Evolutionary conservation across 768 basidiomycete genomes (phyloP).

Genomic region (Ramaria rubella): DNA sequence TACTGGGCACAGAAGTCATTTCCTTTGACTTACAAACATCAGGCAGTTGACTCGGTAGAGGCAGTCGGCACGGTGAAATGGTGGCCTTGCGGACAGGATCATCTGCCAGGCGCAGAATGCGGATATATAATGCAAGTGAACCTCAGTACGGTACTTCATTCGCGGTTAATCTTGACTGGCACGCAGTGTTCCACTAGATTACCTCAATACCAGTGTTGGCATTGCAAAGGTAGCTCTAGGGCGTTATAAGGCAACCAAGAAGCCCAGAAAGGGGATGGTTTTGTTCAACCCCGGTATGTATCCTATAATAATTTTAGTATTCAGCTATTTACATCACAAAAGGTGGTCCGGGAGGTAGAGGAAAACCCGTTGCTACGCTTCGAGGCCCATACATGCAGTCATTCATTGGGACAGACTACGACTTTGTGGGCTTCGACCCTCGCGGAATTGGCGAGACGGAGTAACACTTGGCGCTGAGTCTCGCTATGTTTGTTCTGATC

Average conservation of each 20-base stretch:
- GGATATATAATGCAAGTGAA: slow-evolving; percentile 7
- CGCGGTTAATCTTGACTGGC: too few relatives aligned
- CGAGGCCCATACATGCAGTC: not conserved
- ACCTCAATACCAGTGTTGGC: slow-evolving; percentile 1
- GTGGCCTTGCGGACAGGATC: slow-evolving; percentile 1
- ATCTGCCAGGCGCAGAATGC: slow-evolving; percentile 1
- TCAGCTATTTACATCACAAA: not conserved
- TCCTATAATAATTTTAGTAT: too few relatives aligned
- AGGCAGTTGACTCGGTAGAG: too few relatives aligned
- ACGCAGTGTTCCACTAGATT: slow-evolving; percentile 2
- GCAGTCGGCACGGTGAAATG: slow-evolving; percentile 3
- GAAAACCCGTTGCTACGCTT: not conserved
- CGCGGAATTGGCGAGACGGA: slow-evolving; percentile 13
- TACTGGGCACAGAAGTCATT: too few relatives aligned
- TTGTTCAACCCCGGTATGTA: slow-evolving; percentile 4
- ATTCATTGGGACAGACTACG: slow-evolving; percentile 12
- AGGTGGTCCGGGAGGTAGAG: slow-evolving; percentile 4
- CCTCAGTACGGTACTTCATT: not conserved
- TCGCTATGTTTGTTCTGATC: too few relatives aligned
- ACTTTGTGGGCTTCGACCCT: slow-evolving; percentile 15
- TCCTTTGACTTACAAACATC: too few relatives aligned
- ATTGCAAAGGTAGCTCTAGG: slow-evolving; percentile 5
- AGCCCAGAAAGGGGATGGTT: not conserved
- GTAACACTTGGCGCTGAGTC: too few relatives aligned
- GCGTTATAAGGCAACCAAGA: slow-evolving; percentile 1